Evolutionary conservation across 345 rosid genomes (phyloP).

Genomic region (Dipteronia sinensis): DNA sequence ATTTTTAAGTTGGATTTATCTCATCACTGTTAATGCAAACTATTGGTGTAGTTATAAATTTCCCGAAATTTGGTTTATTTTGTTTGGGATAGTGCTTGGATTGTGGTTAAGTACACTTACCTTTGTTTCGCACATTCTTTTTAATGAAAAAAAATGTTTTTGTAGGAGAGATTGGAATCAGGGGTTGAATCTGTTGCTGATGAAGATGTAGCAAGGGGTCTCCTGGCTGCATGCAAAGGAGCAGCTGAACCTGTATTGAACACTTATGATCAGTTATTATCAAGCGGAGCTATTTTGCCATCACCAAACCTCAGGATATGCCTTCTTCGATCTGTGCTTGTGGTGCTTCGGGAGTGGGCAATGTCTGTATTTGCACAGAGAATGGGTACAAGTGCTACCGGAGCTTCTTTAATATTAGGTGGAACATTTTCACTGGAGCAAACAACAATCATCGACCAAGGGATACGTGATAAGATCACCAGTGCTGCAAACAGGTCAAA

Average conservation of each 20-base stretch:
- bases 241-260: conserved; percentile 87
- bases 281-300: conserved; percentile 75
- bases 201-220: conserved; percentile 89
- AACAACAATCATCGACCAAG: conserved; percentile 61
- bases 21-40: neutral
- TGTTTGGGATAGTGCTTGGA: neutral
- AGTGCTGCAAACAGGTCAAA: conserved; percentile 85
- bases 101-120: neutral
- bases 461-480: conserved; percentile 84
- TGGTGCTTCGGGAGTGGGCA: conserved; percentile 91
- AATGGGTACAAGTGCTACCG: conserved; percentile 66
- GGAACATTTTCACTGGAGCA: conserved; percentile 61
- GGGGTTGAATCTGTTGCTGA: conserved; percentile 72
- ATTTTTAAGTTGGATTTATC: conserved; percentile 1
- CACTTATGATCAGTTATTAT: conserved; percentile 78
- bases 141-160: conserved; percentile 7
- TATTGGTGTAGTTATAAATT: conserved; percentile 11
- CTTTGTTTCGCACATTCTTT: neutral
- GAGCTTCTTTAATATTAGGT: conserved; percentile 72
- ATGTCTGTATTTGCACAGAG: conserved; percentile 79
- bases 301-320: conserved; percentile 84
- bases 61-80: neutral
- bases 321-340: conserved; percentile 74
- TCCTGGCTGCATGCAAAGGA: conserved; percentile 92
- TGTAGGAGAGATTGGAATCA: conserved; percentile 83